phyloP scores from a whole-genome alignment of 2,329 filamentous ascomycete genomes.

The Fusarium bulbicola region DNA sequence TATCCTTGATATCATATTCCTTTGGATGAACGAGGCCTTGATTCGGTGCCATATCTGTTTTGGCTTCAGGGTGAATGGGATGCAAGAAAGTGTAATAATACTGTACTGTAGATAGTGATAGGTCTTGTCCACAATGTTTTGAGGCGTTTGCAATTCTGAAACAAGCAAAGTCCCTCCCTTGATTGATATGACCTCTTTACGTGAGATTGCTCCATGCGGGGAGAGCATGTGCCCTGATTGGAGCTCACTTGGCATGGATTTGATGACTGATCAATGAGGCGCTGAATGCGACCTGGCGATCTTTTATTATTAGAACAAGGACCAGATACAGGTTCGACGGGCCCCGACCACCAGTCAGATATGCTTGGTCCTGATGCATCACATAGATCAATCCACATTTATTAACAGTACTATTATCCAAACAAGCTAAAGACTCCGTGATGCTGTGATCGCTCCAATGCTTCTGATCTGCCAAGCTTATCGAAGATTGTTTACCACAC shows the following conservation, averaged over 20 bases:
- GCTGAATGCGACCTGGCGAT: conserved; percentile 4
- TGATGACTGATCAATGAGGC: conserved; percentile 33
- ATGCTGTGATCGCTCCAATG: not conserved
- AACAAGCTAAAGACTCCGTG: not conserved
- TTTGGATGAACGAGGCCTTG: conserved; percentile 69
- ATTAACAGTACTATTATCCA: not conserved
- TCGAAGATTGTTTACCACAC: conserved; percentile 71
- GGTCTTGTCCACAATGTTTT: not conserved
- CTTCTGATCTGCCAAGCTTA: conserved; percentile 7
- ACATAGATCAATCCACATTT: not conserved
- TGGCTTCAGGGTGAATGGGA: not conserved
- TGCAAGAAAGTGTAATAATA: not conserved
- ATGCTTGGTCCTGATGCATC: not conserved
- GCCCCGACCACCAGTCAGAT: not conserved
- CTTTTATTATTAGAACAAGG: conserved; percentile 14
- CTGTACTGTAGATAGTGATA: not conserved
- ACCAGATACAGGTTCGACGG: conserved; percentile 2
- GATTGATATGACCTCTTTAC: not conserved
- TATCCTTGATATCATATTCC: conserved; percentile 74
- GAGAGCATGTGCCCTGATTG: conserved; percentile 32
- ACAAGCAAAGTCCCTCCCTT: not conserved
- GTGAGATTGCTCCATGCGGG: conserved; percentile 35
- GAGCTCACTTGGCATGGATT: not conserved
- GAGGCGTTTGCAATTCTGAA: conserved; percentile 5
- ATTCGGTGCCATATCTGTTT: conserved; percentile 64